phyloP scores from a whole-genome alignment of 495 filamentous ascomycete genomes.

The Thozetella sp. region DNA sequence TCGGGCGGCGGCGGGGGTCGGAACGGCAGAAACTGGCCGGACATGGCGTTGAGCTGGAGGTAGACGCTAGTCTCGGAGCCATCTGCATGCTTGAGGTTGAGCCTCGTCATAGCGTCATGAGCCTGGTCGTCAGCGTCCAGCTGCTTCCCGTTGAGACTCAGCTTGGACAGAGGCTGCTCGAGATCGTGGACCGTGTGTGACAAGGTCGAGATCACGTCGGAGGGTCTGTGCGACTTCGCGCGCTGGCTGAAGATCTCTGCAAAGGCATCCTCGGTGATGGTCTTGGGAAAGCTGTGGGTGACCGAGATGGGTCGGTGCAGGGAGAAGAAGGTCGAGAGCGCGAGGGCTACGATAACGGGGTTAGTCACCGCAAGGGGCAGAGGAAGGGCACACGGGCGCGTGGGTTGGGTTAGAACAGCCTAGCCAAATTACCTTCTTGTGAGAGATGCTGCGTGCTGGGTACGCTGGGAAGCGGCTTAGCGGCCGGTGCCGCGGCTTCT shows the following conservation, averaged over 20 bases:
- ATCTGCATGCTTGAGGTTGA: slow-evolving; percentile 52
- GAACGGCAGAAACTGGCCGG: slow-evolving; percentile 72
- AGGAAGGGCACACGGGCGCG: background rate
- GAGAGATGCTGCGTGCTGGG: slow-evolving; percentile 81
- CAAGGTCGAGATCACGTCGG: slow-evolving; percentile 79
- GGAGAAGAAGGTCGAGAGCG: slow-evolving; percentile 91
- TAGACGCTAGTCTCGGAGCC: slow-evolving; percentile 43
- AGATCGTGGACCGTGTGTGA: slow-evolving; percentile 71
- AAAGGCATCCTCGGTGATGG: slow-evolving; percentile 72
- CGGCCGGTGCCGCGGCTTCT: slow-evolving; percentile 27
- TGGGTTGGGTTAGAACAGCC: background rate
- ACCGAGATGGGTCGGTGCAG: slow-evolving; percentile 93
- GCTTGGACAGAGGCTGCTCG: slow-evolving; percentile 58
- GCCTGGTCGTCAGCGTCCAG: slow-evolving; percentile 25
- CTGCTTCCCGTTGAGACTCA: slow-evolving; percentile 26
- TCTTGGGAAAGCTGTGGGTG: slow-evolving; percentile 74
- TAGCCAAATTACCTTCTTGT: slow-evolving; percentile 61
- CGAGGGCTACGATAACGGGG: slow-evolving; percentile 62
- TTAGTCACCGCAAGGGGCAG: slow-evolving; percentile 7
- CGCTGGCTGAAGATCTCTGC: slow-evolving; percentile 75
- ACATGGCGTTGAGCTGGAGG: slow-evolving; percentile 46
- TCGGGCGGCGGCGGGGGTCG: slow-evolving; percentile 74
- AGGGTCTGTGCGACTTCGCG: slow-evolving; percentile 46
- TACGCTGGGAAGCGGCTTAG: slow-evolving; percentile 68
- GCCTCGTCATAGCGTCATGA: slow-evolving; percentile 31